Evolutionary conservation across 495 filamentous ascomycete species (phyloP).

Genomic region (Tuber aestivum): DNA sequence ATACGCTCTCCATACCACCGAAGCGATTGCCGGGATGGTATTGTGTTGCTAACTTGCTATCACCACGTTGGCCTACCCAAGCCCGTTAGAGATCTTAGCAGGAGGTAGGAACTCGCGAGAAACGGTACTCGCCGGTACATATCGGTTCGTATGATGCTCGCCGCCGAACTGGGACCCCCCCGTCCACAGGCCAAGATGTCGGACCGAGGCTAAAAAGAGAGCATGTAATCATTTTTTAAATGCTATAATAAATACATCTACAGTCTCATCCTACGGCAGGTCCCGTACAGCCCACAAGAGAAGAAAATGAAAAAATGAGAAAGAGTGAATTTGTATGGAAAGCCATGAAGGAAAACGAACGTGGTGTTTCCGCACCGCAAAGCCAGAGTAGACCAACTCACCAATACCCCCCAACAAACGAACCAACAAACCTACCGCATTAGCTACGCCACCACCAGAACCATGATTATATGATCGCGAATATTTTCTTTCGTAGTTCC

Average conservation of each 20-base stretch:
- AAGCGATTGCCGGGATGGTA: background rate
- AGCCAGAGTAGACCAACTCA: background rate
- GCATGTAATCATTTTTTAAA: background rate
- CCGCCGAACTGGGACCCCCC: background rate
- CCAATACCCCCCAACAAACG: background rate
- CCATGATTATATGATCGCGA: background rate
- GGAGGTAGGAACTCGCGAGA: background rate
- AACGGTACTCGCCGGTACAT: background rate
- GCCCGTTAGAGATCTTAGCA: background rate
- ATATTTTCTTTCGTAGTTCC: background rate
- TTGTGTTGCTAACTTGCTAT: background rate
- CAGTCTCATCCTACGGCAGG: background rate
- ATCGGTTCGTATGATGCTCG: background rate
- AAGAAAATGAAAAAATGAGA: background rate
- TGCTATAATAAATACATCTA: background rate
- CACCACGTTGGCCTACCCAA: background rate
- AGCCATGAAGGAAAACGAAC: background rate
- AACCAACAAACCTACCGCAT: background rate
- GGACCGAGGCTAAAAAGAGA: background rate
- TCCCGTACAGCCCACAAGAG: background rate
- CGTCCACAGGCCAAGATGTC: background rate
- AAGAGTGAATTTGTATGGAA: background rate
- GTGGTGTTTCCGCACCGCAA: background rate
- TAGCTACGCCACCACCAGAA: background rate
- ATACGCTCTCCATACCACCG: too few species aligned